phyloP scores from a whole-genome alignment of 2,329 filamentous ascomycete species.

The Coniosporium tulheliwenetii region DNA sequence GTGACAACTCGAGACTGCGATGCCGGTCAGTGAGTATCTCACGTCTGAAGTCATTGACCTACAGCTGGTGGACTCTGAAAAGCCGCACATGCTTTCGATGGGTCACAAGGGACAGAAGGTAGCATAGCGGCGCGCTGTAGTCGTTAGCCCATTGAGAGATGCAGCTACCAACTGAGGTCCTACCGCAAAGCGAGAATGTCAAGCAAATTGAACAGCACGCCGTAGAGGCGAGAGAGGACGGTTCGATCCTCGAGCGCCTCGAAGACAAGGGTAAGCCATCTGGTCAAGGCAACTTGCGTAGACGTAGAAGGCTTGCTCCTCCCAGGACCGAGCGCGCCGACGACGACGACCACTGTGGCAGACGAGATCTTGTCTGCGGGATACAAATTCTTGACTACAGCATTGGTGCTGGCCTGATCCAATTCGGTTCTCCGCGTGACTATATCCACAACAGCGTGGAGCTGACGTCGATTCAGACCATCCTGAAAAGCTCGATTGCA shows the following conservation, averaged over 20 bases:
- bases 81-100: conserved; percentile 70
- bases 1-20: conserved; percentile 30
- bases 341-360: conserved; percentile 45
- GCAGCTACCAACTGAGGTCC: conserved; percentile 1
- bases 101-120: conserved; percentile 65
- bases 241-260: conserved; percentile 50
- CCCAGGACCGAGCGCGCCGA: conserved; percentile 64
- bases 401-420: conserved; percentile 58
- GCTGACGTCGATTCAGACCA: conserved; percentile 45
- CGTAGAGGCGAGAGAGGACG: conserved; percentile 54
- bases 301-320: conserved; percentile 56
- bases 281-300: conserved; percentile 55
- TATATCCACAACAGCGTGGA: conserved; percentile 50
- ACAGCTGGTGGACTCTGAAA: conserved; percentile 63
- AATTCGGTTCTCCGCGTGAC: conserved; percentile 51
- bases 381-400: conserved; percentile 59
- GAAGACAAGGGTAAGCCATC: conserved; percentile 66
- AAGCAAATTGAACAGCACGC: conserved; percentile 64
- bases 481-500: conserved; percentile 48
- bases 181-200: conserved; percentile 65
- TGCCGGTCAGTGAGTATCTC: background rate
- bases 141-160: conserved; percentile 10
- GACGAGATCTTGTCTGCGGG: conserved; percentile 49
- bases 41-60: conserved; percentile 4
- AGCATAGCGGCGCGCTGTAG: conserved; percentile 41